These are phyloP conservation scores for Fusarium drepaniforme DNA, from an alignment of 2,329 filamentous ascomycete genomes.

Conservation along the genomic window DNA sequence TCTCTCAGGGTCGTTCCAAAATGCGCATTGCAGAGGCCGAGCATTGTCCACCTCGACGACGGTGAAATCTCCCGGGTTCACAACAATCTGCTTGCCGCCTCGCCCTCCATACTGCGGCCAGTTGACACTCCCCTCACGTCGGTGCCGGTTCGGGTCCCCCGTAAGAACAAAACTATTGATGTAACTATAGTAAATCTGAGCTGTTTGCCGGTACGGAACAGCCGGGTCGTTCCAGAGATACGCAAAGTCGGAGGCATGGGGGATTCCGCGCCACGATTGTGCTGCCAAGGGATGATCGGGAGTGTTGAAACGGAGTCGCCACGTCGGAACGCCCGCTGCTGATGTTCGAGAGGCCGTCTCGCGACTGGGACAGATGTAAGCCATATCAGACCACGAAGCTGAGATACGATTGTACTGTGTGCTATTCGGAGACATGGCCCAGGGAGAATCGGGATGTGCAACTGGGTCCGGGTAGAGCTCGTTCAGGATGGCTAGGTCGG, in stretches of 20 bases:
- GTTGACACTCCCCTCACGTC: neutral
- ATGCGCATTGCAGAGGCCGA: neutral
- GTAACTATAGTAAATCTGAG: neutral
- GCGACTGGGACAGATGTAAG: conserved; percentile 13
- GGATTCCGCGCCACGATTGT: conserved; percentile 6
- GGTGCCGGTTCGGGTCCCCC: neutral
- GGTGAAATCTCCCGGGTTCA: conserved; percentile 3
- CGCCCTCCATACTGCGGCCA: neutral
- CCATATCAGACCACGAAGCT: conserved; percentile 19
- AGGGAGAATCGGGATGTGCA: conserved; percentile 6
- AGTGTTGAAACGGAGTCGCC: conserved; percentile 14
- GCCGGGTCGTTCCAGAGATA: conserved; percentile 15
- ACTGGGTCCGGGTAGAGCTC: conserved; percentile 2
- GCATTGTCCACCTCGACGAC: conserved; percentile 6
- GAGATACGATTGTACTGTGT: conserved; percentile 19
- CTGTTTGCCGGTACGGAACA: conserved; percentile 3
- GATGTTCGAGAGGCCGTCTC: neutral
- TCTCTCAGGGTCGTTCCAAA: conserved; percentile 15
- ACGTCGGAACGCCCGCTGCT: neutral
- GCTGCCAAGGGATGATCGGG: conserved; percentile 3
- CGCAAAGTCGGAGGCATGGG: conserved; percentile 3
- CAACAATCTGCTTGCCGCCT: neutral
- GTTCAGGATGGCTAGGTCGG: conserved; percentile 6
- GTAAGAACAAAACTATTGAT: conserved; percentile 14
- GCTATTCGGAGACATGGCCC: conserved; percentile 10